phyloP scores from a whole-genome alignment of 2,329 filamentous ascomycete species.

The Neophaeococcomyces aloes region DNA sequence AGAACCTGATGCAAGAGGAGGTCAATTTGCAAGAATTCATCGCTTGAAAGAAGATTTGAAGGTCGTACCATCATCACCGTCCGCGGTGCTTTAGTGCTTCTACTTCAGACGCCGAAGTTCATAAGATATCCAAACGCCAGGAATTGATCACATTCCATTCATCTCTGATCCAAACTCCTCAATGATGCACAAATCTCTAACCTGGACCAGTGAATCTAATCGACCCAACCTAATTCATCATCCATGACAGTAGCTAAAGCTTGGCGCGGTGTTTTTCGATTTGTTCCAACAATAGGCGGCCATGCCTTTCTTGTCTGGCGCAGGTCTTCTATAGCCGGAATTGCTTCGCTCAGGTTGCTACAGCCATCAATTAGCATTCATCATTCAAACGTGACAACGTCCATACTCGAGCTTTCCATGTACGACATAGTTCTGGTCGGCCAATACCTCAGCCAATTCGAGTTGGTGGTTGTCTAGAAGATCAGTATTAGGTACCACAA shows the following conservation, averaged over 20 bases:
- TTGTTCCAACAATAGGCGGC: constrained; percentile 41
- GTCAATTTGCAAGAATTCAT: too few species aligned
- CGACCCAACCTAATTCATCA: constrained; percentile 48
- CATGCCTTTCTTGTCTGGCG: constrained; percentile 35
- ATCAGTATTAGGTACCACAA: constrained; percentile 76
- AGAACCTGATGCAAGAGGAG: neutral
- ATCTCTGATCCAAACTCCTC: too few species aligned
- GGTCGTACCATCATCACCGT: too few species aligned
- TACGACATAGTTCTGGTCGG: constrained; percentile 65
- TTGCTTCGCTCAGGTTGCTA: constrained; percentile 39
- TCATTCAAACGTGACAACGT: constrained; percentile 1
- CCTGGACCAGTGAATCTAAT: constrained; percentile 26
- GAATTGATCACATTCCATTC: too few species aligned
- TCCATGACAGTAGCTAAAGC: constrained; percentile 44
- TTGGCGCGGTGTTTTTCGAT: constrained; percentile 29
- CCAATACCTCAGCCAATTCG: constrained; percentile 70
- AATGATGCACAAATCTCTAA: too few species aligned
- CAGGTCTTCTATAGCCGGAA: constrained; percentile 40
- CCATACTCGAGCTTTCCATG: constrained; percentile 54
- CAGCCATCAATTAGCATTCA: constrained; percentile 10
- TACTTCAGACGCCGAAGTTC: too few species aligned
- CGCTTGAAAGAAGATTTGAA: too few species aligned
- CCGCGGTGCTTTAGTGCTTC: too few species aligned
- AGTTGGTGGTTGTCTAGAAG: constrained; percentile 85
- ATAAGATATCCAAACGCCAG: too few species aligned